These are phyloP conservation scores for Fusarium clavum DNA, from an alignment of 2,329 filamentous ascomycete genomes.

Conservation along the genomic window DNA sequence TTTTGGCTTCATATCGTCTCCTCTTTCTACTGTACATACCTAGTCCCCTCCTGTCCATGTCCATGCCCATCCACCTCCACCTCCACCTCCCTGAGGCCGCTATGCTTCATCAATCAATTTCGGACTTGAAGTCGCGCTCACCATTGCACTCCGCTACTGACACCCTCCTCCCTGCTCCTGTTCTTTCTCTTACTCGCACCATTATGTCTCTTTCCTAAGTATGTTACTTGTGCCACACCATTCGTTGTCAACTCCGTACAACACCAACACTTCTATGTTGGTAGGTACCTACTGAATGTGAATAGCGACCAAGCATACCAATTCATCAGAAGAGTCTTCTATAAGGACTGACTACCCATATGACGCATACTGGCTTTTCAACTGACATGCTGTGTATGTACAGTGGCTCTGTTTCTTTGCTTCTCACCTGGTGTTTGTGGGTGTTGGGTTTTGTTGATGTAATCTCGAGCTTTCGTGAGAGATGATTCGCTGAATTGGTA, in stretches of 20 bases:
- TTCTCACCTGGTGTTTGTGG: constrained; percentile 22
- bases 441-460: constrained; percentile 8
- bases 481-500: constrained; percentile 6
- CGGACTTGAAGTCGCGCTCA: constrained; percentile 39
- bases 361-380: constrained; percentile 1
- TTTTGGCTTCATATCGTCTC: constrained; percentile 23
- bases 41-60: constrained; percentile 8
- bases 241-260: constrained; percentile 32
- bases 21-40: constrained; percentile 17
- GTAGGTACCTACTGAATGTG: background rate
- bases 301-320: background rate
- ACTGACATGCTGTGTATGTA: constrained; percentile 13
- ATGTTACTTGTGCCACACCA: constrained; percentile 44
- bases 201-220: constrained; percentile 28
- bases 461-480: constrained; percentile 13
- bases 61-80: constrained; percentile 29
- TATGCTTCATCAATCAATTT: constrained; percentile 46
- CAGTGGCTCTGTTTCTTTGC: background rate
- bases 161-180: constrained; percentile 43
- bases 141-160: constrained; percentile 40
- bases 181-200: constrained; percentile 13
- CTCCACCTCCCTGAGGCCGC: constrained; percentile 43
- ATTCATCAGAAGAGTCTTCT: constrained; percentile 1
- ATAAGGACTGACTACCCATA: background rate
- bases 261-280: constrained; percentile 11